Percentiles rank a stretch among this genome's conserved stretches.
Evolutionary conservation across 371 early-diverging fungal species (phyloP).

Genomic region (Dinochytrium kinnereticum): DNA sequence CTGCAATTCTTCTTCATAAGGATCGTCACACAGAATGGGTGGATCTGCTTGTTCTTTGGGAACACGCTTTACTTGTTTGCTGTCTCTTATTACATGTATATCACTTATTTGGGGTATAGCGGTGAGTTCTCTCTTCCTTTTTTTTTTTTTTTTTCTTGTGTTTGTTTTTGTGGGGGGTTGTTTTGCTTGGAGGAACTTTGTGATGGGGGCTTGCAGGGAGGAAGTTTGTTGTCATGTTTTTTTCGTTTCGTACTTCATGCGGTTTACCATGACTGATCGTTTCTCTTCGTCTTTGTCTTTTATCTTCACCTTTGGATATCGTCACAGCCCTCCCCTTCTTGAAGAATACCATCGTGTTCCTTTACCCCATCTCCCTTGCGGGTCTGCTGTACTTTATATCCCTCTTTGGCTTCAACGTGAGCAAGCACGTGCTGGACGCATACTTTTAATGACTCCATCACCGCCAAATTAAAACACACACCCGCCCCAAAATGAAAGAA

Average conservation of each 20-base stretch:
- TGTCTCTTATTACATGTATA: constrained; percentile 75
- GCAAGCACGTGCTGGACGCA: constrained; percentile 64
- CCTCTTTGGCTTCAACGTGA: constrained; percentile 81
- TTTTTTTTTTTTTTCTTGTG: neutral
- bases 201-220: no score
- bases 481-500: no score
- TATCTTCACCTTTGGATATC: constrained; percentile 6
- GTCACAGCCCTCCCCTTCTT: constrained; percentile 83
- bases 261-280: no score
- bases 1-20: constrained; percentile 88
- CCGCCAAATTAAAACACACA: no score
- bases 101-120: constrained; percentile 85
- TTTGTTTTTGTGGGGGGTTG: no score
- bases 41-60: constrained; percentile 80
- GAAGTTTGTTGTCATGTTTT: no score
- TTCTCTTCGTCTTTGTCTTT: no score
- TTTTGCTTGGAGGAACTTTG: no score
- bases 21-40: constrained; percentile 67
- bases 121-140: constrained; percentile 55
- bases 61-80: constrained; percentile 84
- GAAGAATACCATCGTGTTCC: constrained; percentile 81
- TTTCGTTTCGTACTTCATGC: no score
- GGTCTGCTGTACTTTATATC: constrained; percentile 73
- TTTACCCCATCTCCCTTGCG: constrained; percentile 80
- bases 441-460: no score